These are phyloP conservation scores for Metschnikowia sp. DNA, from an alignment of 805 yeast species.

Conservation along the genomic window DNA sequence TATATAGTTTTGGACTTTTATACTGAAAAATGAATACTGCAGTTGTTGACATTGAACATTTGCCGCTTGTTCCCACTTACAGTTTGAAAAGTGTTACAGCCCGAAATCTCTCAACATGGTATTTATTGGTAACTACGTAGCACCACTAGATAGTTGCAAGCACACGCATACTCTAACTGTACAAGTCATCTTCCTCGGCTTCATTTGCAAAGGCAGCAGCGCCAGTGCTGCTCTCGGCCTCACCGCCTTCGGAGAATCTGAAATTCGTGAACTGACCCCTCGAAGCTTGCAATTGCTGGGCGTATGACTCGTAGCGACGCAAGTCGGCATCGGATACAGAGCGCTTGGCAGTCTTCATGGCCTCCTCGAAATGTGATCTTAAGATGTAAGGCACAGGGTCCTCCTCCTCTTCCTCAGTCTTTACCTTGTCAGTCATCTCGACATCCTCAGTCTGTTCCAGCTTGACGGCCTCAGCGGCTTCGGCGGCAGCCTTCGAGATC, in stretches of 20 bases:
- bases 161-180: slow-evolving; percentile 17
- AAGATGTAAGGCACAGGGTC: slow-evolving; percentile 97
- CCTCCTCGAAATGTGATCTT: slow-evolving; percentile 94
- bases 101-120: not conserved
- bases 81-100: not conserved
- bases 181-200: slow-evolving; percentile 36
- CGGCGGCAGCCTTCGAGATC: slow-evolving; percentile 37
- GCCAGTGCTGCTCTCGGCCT: slow-evolving; percentile 24
- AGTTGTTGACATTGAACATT: no score
- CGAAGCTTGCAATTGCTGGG: slow-evolving; percentile 92
- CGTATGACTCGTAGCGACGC: slow-evolving; percentile 97
- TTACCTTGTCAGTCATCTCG: slow-evolving; percentile 39
- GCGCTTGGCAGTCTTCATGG: slow-evolving; percentile 98
- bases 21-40: no score
- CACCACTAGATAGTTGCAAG: not conserved
- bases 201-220: slow-evolving; percentile 46
- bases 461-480: slow-evolving; percentile 29
- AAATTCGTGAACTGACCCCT: slow-evolving; percentile 94
- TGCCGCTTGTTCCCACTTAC: no score
- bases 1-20: no score
- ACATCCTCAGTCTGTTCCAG: slow-evolving; percentile 43
- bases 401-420: slow-evolving; percentile 50
- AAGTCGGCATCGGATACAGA: slow-evolving; percentile 96
- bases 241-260: slow-evolving; percentile 55
- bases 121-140: not conserved